These are phyloP conservation scores for Acanthamoeba comandoni DNA, from an alignment of 208 protist species.

Conservation along the genomic window DNA sequence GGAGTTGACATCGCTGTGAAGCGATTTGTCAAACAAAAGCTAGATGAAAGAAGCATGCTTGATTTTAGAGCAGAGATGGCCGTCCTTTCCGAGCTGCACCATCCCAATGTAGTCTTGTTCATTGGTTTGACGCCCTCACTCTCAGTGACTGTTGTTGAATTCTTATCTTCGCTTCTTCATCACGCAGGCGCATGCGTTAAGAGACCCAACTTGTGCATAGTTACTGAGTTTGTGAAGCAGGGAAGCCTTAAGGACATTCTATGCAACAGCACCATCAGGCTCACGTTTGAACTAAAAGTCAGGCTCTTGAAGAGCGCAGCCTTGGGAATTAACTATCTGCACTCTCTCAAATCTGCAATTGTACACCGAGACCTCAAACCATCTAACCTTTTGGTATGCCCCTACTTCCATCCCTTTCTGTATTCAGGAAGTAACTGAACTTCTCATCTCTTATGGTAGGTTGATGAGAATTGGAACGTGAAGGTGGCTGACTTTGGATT, in stretches of 20 bases:
- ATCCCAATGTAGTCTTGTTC: not conserved
- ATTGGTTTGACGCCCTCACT: not conserved
- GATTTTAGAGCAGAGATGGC: not conserved
- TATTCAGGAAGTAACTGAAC: no score
- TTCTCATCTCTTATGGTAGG: not conserved
- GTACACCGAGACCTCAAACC: conserved; percentile 5
- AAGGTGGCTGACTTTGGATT: conserved; percentile 10
- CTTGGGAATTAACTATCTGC: not conserved
- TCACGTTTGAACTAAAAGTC: not conserved
- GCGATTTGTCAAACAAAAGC: not conserved
- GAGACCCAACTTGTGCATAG: not conserved
- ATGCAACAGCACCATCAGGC: not conserved
- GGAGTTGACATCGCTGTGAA: not conserved
- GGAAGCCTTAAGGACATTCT: conserved; percentile 1
- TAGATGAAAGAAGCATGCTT: not conserved
- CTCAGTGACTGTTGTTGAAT: not conserved
- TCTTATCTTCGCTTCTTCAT: not conserved
- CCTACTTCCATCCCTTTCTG: no score
- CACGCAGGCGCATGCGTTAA: not conserved
- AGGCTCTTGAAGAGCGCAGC: not conserved
- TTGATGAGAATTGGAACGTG: conserved; percentile 7
- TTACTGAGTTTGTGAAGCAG: not conserved
- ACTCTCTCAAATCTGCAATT: not conserved
- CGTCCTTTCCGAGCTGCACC: not conserved
- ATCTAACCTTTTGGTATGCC: not conserved